These are phyloP conservation scores for Alnus rubra DNA, from an alignment of 306 rosid species.

Conservation along the genomic window DNA sequence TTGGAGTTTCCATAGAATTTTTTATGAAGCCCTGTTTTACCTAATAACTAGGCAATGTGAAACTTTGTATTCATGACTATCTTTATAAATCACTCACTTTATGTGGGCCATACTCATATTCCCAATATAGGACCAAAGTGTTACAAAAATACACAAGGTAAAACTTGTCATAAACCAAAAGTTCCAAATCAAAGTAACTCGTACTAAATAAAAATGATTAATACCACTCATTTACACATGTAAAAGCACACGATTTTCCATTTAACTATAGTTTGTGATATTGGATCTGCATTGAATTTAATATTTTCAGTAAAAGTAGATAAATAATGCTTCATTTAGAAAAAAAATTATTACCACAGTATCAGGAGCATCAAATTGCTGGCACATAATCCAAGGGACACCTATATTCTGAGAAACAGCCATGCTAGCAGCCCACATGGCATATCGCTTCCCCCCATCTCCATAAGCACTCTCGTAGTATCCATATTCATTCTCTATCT, in stretches of 20 bases:
- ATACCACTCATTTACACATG: background rate
- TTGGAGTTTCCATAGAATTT: too few species aligned
- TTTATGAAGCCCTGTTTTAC: too few species aligned
- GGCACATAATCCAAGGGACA: conserved; percentile 98
- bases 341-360: conserved; percentile 63
- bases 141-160: too few species aligned
- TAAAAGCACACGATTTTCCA: background rate
- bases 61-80: too few species aligned
- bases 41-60: too few species aligned
- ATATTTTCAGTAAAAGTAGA: conserved; percentile 1
- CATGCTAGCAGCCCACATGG: conserved; percentile 91
- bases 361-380: conserved; percentile 93
- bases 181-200: too few species aligned
- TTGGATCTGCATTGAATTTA: conserved; percentile 18
- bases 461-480: conserved; percentile 69
- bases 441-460: conserved; percentile 82
- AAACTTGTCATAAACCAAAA: too few species aligned
- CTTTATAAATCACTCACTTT: too few species aligned
- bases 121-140: too few species aligned
- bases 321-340: conserved; percentile 4
- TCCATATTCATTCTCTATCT: conserved; percentile 96
- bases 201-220: background rate
- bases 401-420: conserved; percentile 88
- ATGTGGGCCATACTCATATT: too few species aligned
- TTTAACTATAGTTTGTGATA: background rate